These are phyloP conservation scores for Uncinocarpus reesii DNA, from an alignment of 2,329 filamentous ascomycete genomes.

Conservation along the genomic window DNA sequence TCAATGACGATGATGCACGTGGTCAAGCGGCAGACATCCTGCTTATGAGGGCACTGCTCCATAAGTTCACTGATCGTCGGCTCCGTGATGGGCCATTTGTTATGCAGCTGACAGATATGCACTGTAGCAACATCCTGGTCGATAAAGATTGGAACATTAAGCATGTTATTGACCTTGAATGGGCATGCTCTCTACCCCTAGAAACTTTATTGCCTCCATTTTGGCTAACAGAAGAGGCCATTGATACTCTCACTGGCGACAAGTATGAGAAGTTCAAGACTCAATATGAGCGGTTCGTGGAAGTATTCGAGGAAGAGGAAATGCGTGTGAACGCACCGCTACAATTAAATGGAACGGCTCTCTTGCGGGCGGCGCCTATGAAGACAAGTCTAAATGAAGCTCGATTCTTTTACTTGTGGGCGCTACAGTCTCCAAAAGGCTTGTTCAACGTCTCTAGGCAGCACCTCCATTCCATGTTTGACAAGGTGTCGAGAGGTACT, in stretches of 20 bases:
- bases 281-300: conserved; percentile 8
- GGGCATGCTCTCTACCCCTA: conserved; percentile 25
- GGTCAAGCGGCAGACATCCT: conserved; percentile 17
- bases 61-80: conserved; percentile 23
- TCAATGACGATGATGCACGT: conserved; percentile 4
- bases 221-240: conserved; percentile 20
- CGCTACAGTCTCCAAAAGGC: conserved; percentile 11
- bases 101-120: conserved; percentile 31
- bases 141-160: conserved; percentile 29
- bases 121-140: conserved; percentile 19
- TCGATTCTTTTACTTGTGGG: conserved; percentile 12
- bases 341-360: background rate
- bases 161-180: conserved; percentile 30
- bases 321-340: background rate
- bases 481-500: background rate
- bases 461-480: conserved; percentile 7
- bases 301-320: conserved; percentile 9
- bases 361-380: background rate
- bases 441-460: conserved; percentile 10
- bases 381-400: conserved; percentile 1
- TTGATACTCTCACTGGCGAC: background rate
- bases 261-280: background rate
- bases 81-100: conserved; percentile 28
- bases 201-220: conserved; percentile 22
- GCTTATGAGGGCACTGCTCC: conserved; percentile 24